These are phyloP conservation scores for Centrapalus pauciflorus DNA, from an alignment of 129 eudicot species.

Conservation along the genomic window DNA sequence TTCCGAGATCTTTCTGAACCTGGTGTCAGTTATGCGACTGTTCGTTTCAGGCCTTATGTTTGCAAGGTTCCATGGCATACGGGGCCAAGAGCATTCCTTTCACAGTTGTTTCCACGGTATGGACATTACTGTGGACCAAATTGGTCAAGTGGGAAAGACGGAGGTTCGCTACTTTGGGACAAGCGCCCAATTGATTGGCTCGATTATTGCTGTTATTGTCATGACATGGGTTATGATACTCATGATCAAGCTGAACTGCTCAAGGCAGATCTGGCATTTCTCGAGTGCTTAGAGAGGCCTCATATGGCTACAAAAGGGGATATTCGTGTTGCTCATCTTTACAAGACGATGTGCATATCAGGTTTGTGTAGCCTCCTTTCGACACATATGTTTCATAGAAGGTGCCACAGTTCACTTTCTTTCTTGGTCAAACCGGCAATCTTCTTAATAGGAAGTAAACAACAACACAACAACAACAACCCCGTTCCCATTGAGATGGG, in stretches of 20 bases:
- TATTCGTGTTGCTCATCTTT: conserved; percentile 59
- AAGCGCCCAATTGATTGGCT: conserved; percentile 93
- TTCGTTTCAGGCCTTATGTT: conserved; percentile 86
- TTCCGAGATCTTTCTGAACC: conserved; percentile 25
- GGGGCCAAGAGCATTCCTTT: conserved; percentile 79
- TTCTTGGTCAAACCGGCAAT: not conserved
- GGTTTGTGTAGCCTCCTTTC: conserved; percentile 35
- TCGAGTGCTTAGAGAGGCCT: conserved; percentile 90
- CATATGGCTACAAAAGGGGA: conserved; percentile 70
- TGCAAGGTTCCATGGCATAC: conserved; percentile 97
- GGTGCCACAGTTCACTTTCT: not conserved
- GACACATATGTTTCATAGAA: not conserved
- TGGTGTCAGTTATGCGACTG: conserved; percentile 18
- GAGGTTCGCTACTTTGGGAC: conserved; percentile 91
- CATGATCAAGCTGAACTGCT: conserved; percentile 93
- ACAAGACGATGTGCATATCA: conserved; percentile 83
- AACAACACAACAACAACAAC: too few species aligned
- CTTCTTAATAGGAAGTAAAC: too few species aligned
- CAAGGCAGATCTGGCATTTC: conserved; percentile 89
- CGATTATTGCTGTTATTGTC: conserved; percentile 97
- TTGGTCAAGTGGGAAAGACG: conserved; percentile 97
- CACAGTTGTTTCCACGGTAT: conserved; percentile 85
- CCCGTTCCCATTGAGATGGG: too few species aligned
- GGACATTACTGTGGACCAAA: conserved; percentile 98
- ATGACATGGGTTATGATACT: conserved; percentile 90